Base-by-base conservation (phyloP, 306 rosid genomes). In the Heteromeles arbutifolia region DNA sequence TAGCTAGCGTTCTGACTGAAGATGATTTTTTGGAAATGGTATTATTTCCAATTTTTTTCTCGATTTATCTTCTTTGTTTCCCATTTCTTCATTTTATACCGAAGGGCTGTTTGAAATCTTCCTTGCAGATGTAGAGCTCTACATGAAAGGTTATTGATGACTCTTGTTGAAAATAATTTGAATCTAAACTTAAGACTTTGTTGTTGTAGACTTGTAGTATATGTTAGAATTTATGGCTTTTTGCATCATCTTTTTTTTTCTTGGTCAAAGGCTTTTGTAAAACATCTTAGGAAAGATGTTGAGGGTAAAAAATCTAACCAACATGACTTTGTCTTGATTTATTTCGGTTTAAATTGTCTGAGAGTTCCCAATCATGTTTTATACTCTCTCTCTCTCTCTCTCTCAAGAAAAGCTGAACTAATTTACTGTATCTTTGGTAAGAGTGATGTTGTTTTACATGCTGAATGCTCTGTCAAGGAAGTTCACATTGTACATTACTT, bases 1-100 rank as follows among this genome's bases (percentile, higher is more conserved):
- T 75, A 74, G 80, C 90, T 53, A 87, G 89, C 78, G 69, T 79
- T 65, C 81, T 87, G 83, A 83, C 92, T 0, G 97, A 91, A 37
- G 91, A 91, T 78, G 94, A 89, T 74, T 84, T 91, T 87, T 90
- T 91, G 74, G 90, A 89, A 66, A 87, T 89, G 97, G 97, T 91
- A 86, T 50, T 21, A 39, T 17, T 67, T 61, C n/a, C 62, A 8
- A 8, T n/a, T 10, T 6, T 56, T 26, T 52, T 59, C 25, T 62
- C n/a, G 57, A 25, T 15, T 29, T 17, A 44, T 31, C 70, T n/a
- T 15, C 75, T 61, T 37, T 24, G 19, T 43, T 48, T 62, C n/a
- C 17, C 67, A 44, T 5, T 24, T 56, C n/a, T 54, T 53, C 24
- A 34, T 29, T 14, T 73, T 50, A 31, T 53, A 66, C 76, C 28